Base-by-base conservation (phyloP, 768 basidiomycete species). In the Crassisporium funariophilum region DNA sequence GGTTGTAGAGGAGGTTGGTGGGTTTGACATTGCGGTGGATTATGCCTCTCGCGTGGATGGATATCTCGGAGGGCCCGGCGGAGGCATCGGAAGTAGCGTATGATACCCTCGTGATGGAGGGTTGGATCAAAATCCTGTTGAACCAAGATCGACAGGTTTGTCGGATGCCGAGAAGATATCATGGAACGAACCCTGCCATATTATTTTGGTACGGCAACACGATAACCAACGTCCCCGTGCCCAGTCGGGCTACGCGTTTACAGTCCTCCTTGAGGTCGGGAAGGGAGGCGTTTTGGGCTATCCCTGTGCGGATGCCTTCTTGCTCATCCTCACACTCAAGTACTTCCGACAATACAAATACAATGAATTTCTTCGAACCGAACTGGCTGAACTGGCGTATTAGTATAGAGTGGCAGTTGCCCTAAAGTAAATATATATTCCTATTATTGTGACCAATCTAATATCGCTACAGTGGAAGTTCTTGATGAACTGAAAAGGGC, bases 21-120 rank as follows among this genome's bases (percentile, higher is more conserved):
- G 95, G 95, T 63, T 98, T 98, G 57, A 98, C 91, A 66, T 98
- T 95, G 35, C 95, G 90, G 65, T 98, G 95, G 41, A 98, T 90
- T 58, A 98, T 86, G 4, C 81, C 81, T 43, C 93, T 77, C 9
- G 82, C 71, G 63, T 98, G 95, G n/a, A n/a, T n/a, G n/a, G 19
- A 93, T 86, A 59, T 95, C 93, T 38, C 88, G 82, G 43, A 98
- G 67, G 2, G 91, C 95, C 34, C 90, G 87, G 64, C 98, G 84
- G 67, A 99, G 82, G 62, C 90, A 93, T 29, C 88, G 82, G 56
- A 98, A 84, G 69, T 98, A 99, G 35, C 81, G 71, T 61, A 88
- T 91, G 39, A 98, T 82, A 16, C 86, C 83, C 15, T 75, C 73
- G 55, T 92, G 80, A 16, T 92, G 81, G 20, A 97, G 76, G 3